Evolutionary conservation across 2,329 filamentous ascomycete species (phyloP).

Genomic region (Apiospora koreana): DNA sequence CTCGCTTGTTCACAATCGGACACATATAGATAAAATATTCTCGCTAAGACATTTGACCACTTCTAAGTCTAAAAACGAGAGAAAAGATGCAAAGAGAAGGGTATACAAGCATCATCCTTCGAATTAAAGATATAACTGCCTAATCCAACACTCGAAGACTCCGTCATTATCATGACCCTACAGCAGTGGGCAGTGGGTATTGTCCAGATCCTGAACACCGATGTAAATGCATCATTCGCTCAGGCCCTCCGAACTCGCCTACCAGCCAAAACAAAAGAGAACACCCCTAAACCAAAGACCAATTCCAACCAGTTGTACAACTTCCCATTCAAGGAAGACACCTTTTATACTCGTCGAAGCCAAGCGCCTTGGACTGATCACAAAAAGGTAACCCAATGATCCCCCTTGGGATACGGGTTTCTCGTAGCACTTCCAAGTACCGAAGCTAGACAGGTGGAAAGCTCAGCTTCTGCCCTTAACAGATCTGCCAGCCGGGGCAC

Average conservation of each 20-base stretch:
- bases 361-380: background rate
- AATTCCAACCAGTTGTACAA: constrained; percentile 6
- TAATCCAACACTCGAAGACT: background rate
- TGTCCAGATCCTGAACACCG: constrained; percentile 12
- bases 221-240: constrained; percentile 14
- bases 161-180: constrained; percentile 1
- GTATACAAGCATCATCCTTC: background rate
- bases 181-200: constrained; percentile 1
- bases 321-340: background rate
- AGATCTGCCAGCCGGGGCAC: constrained; percentile 42
- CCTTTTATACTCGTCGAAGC: background rate
- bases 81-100: background rate
- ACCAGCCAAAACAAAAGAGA: background rate
- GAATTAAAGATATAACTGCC: background rate
- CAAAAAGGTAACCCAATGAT: background rate
- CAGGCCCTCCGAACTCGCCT: constrained; percentile 8
- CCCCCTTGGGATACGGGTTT: background rate
- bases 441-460: background rate
- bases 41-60: background rate
- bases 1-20: background rate
- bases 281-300: background rate
- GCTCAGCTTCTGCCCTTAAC: constrained; percentile 24
- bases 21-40: background rate
- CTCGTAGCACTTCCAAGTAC: background rate
- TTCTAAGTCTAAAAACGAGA: background rate